Conservation (phyloP, 2,329 filamentous ascomycete species). For the Graphiopsis chlorocephala region DNA sequence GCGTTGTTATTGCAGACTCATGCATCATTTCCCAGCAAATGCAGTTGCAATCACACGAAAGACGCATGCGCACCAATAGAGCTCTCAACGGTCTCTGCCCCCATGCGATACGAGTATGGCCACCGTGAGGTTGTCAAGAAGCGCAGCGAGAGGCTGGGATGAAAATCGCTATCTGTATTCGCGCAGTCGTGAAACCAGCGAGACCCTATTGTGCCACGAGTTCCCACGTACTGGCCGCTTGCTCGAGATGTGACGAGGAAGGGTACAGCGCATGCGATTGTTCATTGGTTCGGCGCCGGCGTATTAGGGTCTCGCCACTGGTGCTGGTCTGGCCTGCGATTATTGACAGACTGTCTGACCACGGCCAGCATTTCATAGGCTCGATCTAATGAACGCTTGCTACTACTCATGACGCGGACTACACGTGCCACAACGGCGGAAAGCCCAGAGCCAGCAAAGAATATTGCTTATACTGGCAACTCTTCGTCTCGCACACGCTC, state of each 20-base stretch:
- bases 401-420: not conserved
- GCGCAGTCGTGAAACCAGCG: not conserved
- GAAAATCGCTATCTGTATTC: not conserved
- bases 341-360: no score
- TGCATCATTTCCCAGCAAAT: not conserved
- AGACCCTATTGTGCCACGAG: constrained; percentile 4
- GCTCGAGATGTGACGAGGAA: not conserved
- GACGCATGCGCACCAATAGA: not conserved
- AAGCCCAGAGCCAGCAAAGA: not conserved
- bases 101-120: not conserved
- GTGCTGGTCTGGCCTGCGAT: not conserved
- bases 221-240: constrained; percentile 1
- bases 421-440: not conserved
- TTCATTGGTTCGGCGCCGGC: not conserved
- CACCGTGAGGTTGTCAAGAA: not conserved
- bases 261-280: not conserved
- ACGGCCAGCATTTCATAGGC: no score
- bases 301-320: not conserved
- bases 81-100: not conserved
- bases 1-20: not conserved
- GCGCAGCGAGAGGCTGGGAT: constrained; percentile 8
- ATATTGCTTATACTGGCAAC: not conserved
- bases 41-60: not conserved
- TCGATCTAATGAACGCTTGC: no score
- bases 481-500: not conserved